Base-by-base conservation (phyloP, 2,329 filamentous ascomycete species). In the Cyphellophora attinorum region DNA sequence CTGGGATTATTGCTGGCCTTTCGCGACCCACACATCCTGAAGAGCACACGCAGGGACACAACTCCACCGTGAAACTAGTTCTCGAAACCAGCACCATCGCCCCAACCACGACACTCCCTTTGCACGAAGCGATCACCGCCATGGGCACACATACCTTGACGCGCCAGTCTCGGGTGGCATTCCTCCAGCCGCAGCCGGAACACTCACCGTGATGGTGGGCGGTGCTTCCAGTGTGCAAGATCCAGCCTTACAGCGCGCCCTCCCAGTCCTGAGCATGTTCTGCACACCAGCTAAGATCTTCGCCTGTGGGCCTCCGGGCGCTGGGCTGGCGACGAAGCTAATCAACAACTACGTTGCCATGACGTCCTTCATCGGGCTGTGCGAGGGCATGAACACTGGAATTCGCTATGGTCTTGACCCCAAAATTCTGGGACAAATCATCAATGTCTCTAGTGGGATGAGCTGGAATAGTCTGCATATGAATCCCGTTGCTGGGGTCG, bases 121-220 rank as follows among this genome's bases (percentile, higher is more conserved):
- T n/a, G n/a, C n/a, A n/a, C n/a, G n/a, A n/a, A n/a, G n/a, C n/a
- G n/a, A n/a, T n/a, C n/a, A n/a, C n/a, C n/a, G n/a, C n/a, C n/a
- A n/a, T n/a, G n/a, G n/a, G n/a, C n/a, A n/a, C n/a, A n/a, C n/a
- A n/a, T 71, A 72, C 52, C 70, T 68, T 50, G 69, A 73, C 39
- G 58, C 65, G 1, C 68, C 68, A 1, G 68, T 73, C 16, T 68
- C 62, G 27, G 70, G 69, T 14, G 68, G 69, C 11, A 61, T 64
- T 3, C 51, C 67, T 5, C 68, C 67, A 6, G 68, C 70, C 2
- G 52, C 64, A 19, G 62, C 60, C 34, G 69, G 56, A 11, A 69
- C 62, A 1, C 58, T 73, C 15, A 64, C 70, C 34, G 71, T 74
- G 55, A 72, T 74, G 59, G 56, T 74, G 18, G 69, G 68, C 33